Conservation (phyloP, 768 basidiomycete genomes). For the Mycena indigotica region DNA sequence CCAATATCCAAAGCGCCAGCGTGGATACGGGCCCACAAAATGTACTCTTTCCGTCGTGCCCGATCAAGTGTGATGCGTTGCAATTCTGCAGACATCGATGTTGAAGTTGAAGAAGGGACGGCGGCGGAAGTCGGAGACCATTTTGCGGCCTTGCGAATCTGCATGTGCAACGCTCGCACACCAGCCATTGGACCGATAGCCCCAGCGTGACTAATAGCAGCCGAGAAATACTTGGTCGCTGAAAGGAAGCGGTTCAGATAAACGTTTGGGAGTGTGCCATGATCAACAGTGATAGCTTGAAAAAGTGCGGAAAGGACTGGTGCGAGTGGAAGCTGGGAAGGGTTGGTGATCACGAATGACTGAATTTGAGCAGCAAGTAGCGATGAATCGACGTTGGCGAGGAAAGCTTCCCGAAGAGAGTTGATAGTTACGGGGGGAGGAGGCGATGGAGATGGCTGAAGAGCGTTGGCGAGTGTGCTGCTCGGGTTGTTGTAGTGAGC, state of each 20-base stretch:
- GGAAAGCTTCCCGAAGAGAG: constrained; percentile 50
- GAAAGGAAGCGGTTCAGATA: constrained; percentile 56
- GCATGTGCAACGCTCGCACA: constrained; percentile 58
- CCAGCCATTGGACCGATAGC: constrained; percentile 58
- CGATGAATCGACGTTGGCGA: constrained; percentile 47
- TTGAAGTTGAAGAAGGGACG: constrained; percentile 14
- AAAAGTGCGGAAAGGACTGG: constrained; percentile 57
- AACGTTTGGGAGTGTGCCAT: constrained; percentile 28
- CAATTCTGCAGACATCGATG: constrained; percentile 59
- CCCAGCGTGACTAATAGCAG: constrained; percentile 53
- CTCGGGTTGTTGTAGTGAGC: constrained; percentile 4
- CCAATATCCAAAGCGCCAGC: constrained; percentile 64
- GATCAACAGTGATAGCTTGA: constrained; percentile 49
- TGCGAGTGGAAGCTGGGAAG: constrained; percentile 52
- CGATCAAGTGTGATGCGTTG: constrained; percentile 62
- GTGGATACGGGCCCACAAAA: constrained; percentile 69
- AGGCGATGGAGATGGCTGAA: constrained; percentile 24
- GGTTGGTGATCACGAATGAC: constrained; percentile 48
- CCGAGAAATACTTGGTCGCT: constrained; percentile 53
- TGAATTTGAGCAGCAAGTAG: constrained; percentile 59
- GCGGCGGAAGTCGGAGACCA: constrained; percentile 44
- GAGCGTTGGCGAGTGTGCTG: constrained; percentile 20
- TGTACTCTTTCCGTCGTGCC: constrained; percentile 62
- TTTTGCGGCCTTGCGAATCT: constrained; percentile 56
- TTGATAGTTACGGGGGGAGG: constrained; percentile 29